Conservation (phyloP, 192 early-diverging fungal genomes). For the Dispira simplex region DNA sequence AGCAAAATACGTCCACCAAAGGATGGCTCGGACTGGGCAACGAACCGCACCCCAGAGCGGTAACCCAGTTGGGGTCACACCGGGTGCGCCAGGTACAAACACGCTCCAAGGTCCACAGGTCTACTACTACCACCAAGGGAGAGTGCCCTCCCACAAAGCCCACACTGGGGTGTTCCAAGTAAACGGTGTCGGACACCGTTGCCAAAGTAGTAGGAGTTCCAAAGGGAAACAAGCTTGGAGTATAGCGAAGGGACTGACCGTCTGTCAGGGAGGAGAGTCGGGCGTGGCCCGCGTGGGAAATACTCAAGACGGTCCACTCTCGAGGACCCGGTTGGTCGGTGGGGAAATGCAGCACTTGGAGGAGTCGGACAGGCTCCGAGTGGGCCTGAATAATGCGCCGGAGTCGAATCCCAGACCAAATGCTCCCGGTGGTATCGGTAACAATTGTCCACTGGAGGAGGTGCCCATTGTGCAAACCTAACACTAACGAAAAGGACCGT, state of each 20-base stretch:
- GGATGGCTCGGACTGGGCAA: too few relatives aligned
- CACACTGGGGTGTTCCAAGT: too few relatives aligned
- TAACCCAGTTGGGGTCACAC: too few relatives aligned
- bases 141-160: too few relatives aligned
- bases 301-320: neutral
- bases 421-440: neutral
- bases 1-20: too few relatives aligned
- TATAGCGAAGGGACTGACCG: constrained; percentile 2
- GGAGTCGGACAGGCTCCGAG: neutral
- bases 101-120: too few relatives aligned
- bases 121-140: too few relatives aligned
- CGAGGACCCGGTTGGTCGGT: neutral
- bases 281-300: neutral
- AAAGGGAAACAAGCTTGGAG: neutral
- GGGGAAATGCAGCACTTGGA: neutral
- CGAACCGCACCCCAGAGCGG: too few relatives aligned
- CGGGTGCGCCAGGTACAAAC: too few relatives aligned
- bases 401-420: neutral
- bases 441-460: neutral
- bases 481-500: neutral
- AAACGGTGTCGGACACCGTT: too few relatives aligned
- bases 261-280: neutral
- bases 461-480: constrained; percentile 5
- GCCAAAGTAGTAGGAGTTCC: neutral
- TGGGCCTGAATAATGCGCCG: neutral